These are phyloP conservation scores for Calonectria pteridis DNA, from an alignment of 2,329 filamentous ascomycete genomes.

Conservation along the genomic window DNA sequence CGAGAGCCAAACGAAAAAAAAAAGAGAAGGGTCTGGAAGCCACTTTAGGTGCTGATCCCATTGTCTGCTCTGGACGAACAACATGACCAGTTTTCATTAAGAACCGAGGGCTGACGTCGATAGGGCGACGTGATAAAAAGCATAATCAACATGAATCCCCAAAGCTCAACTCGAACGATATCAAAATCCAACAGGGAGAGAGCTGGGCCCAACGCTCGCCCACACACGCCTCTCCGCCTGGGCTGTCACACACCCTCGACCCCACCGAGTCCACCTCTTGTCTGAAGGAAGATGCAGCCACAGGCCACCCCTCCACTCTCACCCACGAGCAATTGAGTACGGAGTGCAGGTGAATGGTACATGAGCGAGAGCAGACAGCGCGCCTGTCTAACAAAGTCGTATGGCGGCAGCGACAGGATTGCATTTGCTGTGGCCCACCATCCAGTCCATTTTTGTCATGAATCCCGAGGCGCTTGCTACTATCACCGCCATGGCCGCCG, in stretches of 20 bases:
- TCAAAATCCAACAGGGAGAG: background rate
- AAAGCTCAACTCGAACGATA: slow-evolving; percentile 1
- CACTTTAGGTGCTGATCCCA: background rate
- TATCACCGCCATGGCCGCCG: slow-evolving; percentile 10
- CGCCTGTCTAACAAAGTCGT: background rate
- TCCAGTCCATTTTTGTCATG: slow-evolving; percentile 7
- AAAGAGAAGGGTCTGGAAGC: background rate
- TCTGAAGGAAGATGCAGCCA: slow-evolving; percentile 14
- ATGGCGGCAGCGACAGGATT: slow-evolving; percentile 1
- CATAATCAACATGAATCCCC: background rate
- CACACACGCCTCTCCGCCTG: background rate
- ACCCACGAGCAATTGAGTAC: background rate
- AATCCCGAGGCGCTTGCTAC: slow-evolving; percentile 12
- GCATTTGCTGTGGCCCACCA: slow-evolving; percentile 8
- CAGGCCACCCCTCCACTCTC: slow-evolving; percentile 12
- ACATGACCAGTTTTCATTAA: background rate
- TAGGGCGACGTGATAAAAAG: background rate
- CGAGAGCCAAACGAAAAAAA: background rate
- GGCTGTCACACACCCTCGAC: slow-evolving; percentile 14
- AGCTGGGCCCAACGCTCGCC: background rate
- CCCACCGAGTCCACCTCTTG: slow-evolving; percentile 3
- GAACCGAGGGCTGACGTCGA: background rate
- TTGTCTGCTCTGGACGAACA: background rate
- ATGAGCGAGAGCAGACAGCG: background rate
- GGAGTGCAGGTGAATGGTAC: background rate